Conservation (phyloP, 768 basidiomycete genomes). For the Suillus lakei region DNA sequence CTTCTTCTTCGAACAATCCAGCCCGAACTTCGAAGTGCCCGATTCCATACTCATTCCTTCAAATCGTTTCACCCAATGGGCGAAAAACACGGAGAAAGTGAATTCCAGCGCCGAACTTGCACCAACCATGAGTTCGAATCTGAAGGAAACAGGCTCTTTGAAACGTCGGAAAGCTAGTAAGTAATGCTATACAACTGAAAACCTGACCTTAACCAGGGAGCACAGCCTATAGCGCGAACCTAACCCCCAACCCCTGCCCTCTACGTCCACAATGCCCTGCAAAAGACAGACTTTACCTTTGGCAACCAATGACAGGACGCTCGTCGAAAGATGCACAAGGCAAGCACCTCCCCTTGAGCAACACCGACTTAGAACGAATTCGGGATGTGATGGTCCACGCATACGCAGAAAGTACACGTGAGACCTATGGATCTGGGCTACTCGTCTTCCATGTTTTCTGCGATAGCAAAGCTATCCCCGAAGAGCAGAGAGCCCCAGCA, state of each 20-base stretch:
- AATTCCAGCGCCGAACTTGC: slow-evolving; percentile 15
- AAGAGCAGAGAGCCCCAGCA: background rate
- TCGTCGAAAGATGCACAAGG: background rate
- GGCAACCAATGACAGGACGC: slow-evolving; percentile 23
- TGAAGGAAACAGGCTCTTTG: background rate
- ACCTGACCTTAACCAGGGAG: too few relatives aligned
- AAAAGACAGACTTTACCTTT: slow-evolving; percentile 27
- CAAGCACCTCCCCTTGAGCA: too few relatives aligned
- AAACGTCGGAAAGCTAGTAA: slow-evolving; percentile 1
- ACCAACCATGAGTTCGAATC: slow-evolving; percentile 12
- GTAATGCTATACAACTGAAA: too few relatives aligned
- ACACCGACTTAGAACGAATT: slow-evolving; percentile 21
- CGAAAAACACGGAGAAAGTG: slow-evolving; percentile 13
- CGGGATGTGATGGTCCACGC: slow-evolving; percentile 24
- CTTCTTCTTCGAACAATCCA: too few relatives aligned
- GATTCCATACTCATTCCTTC: background rate
- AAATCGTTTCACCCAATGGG: slow-evolving; percentile 13
- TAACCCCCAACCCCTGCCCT: slow-evolving; percentile 20
- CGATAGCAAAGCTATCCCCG: background rate
- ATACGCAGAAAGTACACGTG: slow-evolving; percentile 36
- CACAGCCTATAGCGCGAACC: slow-evolving; percentile 8
- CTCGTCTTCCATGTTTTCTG: slow-evolving; percentile 45
- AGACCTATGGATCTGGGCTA: slow-evolving; percentile 44
- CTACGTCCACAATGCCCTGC: slow-evolving; percentile 35
- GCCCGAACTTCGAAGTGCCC: too few relatives aligned